These are phyloP conservation scores for Biscogniauxia marginata DNA, from an alignment of 2,329 filamentous ascomycete genomes.

Conservation along the genomic window DNA sequence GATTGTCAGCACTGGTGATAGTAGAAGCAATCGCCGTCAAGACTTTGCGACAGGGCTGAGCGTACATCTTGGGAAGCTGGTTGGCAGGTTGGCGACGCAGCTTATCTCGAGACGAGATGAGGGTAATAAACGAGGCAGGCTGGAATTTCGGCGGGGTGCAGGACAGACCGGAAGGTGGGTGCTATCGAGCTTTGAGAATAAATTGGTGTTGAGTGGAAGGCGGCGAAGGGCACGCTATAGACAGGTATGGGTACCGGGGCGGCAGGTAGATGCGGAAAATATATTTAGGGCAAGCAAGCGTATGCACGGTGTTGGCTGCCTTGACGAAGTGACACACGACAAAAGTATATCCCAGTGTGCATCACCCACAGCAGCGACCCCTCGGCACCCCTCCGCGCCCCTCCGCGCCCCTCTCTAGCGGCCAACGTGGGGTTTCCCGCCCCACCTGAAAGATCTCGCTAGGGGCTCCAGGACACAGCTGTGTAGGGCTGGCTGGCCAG, in stretches of 20 bases:
- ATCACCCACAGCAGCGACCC: no score
- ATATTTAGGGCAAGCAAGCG: not conserved
- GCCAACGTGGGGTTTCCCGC: not conserved
- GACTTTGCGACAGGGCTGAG: no score
- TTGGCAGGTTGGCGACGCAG: not conserved
- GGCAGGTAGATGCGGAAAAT: not conserved
- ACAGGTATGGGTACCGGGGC: not conserved
- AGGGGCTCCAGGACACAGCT: not conserved
- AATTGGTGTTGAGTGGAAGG: not conserved
- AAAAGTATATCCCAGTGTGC: not conserved
- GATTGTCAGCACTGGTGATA: conserved; percentile 4
- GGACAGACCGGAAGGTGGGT: not conserved
- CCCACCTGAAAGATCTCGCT: not conserved
- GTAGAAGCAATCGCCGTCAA: no score
- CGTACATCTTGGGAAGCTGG: not conserved
- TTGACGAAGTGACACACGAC: not conserved
- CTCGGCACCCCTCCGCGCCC: not conserved
- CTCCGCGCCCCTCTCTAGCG: not conserved
- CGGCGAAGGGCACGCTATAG: not conserved
- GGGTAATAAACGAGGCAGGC: not conserved
- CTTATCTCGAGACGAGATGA: not conserved
- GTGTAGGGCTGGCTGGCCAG: no score
- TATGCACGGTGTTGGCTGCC: not conserved
- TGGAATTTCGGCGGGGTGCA: not conserved
- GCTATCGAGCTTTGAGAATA: not conserved